These are phyloP conservation scores for Orbilia blumenaviensis DNA, from an alignment of 2,329 filamentous ascomycete species.

Conservation along the genomic window DNA sequence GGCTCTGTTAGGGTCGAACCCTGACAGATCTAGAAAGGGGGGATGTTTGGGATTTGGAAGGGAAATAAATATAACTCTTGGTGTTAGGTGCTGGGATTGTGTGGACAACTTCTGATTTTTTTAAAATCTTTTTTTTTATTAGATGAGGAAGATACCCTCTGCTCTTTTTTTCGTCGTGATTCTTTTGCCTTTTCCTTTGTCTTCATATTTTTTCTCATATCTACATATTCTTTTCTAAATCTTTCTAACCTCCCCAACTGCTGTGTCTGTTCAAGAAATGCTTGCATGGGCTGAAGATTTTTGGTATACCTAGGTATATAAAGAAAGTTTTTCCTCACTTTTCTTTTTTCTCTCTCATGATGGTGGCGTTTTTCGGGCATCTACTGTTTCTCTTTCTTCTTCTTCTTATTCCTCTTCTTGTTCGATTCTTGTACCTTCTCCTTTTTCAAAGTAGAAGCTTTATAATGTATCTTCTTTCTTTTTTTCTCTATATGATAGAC, in stretches of 20 bases:
- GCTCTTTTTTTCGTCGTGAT: slow-evolving; percentile 24
- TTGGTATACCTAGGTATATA: slow-evolving; percentile 36
- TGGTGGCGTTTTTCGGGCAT: slow-evolving; percentile 38
- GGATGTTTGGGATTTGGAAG: slow-evolving; percentile 44
- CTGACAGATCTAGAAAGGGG: slow-evolving; percentile 55
- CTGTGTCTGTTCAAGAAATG: no score
- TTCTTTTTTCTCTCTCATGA: slow-evolving; percentile 11
- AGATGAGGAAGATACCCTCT: slow-evolving; percentile 51
- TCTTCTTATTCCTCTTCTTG: neutral
- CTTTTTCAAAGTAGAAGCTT: slow-evolving; percentile 17
- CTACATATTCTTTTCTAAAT: slow-evolving; percentile 22
- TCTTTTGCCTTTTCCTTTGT: slow-evolving; percentile 42
- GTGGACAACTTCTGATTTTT: slow-evolving; percentile 18
- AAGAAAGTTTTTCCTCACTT: slow-evolving; percentile 11
- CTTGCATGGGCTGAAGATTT: slow-evolving; percentile 28
- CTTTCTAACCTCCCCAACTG: no score
- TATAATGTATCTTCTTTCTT: slow-evolving; percentile 19
- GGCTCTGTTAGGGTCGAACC: slow-evolving; percentile 65
- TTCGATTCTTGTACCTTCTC: neutral
- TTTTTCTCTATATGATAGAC: slow-evolving; percentile 7
- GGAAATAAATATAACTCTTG: slow-evolving; percentile 12
- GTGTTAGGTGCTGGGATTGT: slow-evolving; percentile 32
- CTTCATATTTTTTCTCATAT: slow-evolving; percentile 23
- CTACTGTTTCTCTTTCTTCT: neutral
- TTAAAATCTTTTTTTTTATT: slow-evolving; percentile 11